Evolutionary conservation across 352 stramenopile genomes (phyloP), one percentile per base, ranked within the genome.

Genomic region (Phytopythium sindhum): DNA sequence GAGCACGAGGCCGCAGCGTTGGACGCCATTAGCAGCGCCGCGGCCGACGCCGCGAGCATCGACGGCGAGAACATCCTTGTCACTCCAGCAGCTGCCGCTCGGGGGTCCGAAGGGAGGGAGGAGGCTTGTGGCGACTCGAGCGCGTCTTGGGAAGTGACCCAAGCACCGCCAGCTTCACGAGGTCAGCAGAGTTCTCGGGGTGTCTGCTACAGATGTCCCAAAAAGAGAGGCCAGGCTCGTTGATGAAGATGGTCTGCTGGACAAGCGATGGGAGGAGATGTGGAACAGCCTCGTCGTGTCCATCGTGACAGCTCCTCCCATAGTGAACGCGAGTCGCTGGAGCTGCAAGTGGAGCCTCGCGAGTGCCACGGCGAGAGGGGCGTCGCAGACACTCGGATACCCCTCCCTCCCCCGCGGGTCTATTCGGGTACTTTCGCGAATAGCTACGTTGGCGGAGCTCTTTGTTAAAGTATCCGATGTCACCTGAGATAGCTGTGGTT

Each of bases 1-100:
- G 53, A 76, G 66, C 77, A 85, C 0, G 57, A 29, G 17, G 68
- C 63, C 2, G 65, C 53, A 17, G 50, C 60, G 57, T 64, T 26
- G 42, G 37, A 14, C 15, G 41, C 37, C 55, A 61, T 35, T 24
- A 45, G 33, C 33, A 51, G 37, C 37, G 28, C 55, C 37, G 42
- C 39, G 55, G 41, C 55, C 2, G 55, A 55, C 48, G 48, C 26
- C 24, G 15, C 41, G 55, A 61, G 14, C 24, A 21, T 52, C 14
- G 55, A 61, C 17, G 55, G 37, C 19, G 26, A 44, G 55, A 51
- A 28, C 55, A 61, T 61, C 17, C 17, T 31, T 31, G 15, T 29
- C n/a, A n/a, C n/a, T n/a, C 24, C n/a, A 17, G 53, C 19, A 31
- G 21, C 26, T 56, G 6, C 47, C 14, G 23, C 26, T 5, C 26